Conservation (phyloP, 2,329 filamentous ascomycete genomes). For the Fusarium euwallaceae region DNA sequence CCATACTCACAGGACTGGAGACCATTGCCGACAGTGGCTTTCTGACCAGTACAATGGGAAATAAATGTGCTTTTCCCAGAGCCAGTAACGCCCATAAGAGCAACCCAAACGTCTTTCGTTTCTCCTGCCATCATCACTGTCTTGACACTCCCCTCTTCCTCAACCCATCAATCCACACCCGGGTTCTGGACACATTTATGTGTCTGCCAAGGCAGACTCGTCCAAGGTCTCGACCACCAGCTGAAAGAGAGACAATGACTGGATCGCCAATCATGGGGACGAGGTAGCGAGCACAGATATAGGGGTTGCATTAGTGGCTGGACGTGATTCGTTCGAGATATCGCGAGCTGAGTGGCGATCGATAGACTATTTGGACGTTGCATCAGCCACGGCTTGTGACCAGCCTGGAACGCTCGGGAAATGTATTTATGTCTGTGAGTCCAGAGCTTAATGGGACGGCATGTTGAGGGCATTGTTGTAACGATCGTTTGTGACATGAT, state of each 20-base stretch:
- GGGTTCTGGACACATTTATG: neutral
- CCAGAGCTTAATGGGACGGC: neutral
- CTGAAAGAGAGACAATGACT: neutral
- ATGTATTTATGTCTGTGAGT: neutral
- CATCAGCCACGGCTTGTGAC: conserved; percentile 2
- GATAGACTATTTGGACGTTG: conserved; percentile 1
- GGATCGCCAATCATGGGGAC: neutral
- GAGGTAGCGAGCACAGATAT: neutral
- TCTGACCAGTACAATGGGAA: conserved; percentile 36
- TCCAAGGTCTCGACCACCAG: neutral
- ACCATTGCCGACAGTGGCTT: conserved; percentile 39
- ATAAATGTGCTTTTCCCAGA: conserved; percentile 51
- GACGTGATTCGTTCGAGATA: neutral
- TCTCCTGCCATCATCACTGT: neutral
- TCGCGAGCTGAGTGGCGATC: neutral
- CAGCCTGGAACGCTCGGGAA: neutral
- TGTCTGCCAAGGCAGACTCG: neutral
- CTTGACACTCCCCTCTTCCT: neutral
- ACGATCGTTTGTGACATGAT: neutral
- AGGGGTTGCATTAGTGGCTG: neutral
- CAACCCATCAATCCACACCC: neutral
- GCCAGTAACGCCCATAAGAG: conserved; percentile 43
- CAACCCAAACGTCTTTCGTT: conserved; percentile 5
- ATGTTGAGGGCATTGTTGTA: neutral
- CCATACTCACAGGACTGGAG: conserved; percentile 17